Evolutionary conservation across 2,329 filamentous ascomycete genomes (phyloP).

Genomic region (Magnaporthiopsis rhizophila): DNA sequence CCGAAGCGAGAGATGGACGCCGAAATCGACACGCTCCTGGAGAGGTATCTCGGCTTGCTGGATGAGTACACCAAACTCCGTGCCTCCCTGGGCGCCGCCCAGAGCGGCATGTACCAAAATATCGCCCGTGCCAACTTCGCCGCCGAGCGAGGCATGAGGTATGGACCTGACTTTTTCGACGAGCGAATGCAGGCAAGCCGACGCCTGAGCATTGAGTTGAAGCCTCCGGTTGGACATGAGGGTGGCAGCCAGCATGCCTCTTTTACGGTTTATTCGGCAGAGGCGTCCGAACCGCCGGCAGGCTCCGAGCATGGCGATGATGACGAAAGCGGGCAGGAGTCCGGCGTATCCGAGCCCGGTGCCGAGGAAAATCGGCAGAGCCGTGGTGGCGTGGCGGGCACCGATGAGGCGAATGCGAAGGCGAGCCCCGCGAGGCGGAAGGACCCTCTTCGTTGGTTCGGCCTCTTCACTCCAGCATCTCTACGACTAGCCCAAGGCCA

Average conservation of each 20-base stretch:
- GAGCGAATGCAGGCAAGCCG: slow-evolving; percentile 60
- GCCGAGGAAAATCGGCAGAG: neutral
- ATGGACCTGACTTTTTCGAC: slow-evolving; percentile 65
- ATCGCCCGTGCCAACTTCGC: slow-evolving; percentile 72
- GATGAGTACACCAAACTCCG: slow-evolving; percentile 59
- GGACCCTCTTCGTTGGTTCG: slow-evolving; percentile 55
- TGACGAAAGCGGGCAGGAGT: slow-evolving; percentile 1
- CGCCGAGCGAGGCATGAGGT: slow-evolving; percentile 53
- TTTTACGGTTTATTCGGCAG: neutral
- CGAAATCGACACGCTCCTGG: slow-evolving; percentile 51
- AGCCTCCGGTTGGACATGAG: neutral
- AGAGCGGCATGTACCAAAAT: slow-evolving; percentile 47
- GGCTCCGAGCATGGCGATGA: neutral
- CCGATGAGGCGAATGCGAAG: slow-evolving; percentile 10
- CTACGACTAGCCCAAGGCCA: slow-evolving; percentile 51
- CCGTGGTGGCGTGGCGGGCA: slow-evolving; percentile 6
- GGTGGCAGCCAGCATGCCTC: slow-evolving; percentile 1
- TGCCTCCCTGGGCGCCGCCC: slow-evolving; percentile 40
- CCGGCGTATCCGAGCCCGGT: neutral
- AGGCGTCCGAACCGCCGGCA: neutral
- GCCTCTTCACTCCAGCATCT: slow-evolving; percentile 42
- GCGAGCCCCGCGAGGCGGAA: slow-evolving; percentile 2
- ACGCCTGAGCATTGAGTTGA: slow-evolving; percentile 26
- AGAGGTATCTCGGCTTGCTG: slow-evolving; percentile 56
- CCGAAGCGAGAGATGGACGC: neutral